Base-by-base conservation (phyloP, 2,329 filamentous ascomycete species). In the Diaporthe batatas region DNA sequence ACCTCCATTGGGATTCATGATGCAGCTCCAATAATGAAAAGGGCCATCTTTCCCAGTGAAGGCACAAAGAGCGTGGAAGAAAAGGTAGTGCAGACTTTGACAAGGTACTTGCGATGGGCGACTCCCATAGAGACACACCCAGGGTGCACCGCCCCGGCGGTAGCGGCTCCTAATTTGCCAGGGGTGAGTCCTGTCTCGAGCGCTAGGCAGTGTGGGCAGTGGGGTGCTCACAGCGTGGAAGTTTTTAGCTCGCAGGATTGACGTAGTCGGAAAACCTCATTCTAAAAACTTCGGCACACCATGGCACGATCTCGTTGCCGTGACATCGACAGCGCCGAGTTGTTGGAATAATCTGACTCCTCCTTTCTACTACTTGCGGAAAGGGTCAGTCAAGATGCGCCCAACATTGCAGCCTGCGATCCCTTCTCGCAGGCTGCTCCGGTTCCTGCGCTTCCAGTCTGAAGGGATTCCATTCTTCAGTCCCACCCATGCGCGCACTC, bases 391-490 rank as follows among this genome's bases (percentile, higher is more conserved):
- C 49, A 82, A 78, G 75, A 89, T 89, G 85, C 84, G 84, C 76
- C 81, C 83, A 74, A 79, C 81, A 75, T 77, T 86, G 77, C 83
- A 81, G 75, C 76, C 80, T 53, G 83, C 85, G 64, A 87, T 86
- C 68, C 89, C 89, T 34, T 90, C 88, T 68, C 82, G 82, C 76
- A 84, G 81, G 73, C 88, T 96, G 25, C 86, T 96, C 75, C 91
- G 91, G 76, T 96, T 94, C 81, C 86, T 96, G 75, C 91, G 90
- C 76, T 89, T 86, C 70, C 93, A 95, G 81, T 90, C 92, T 76
- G 88, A 93, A 77, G 85, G 85, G 70, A 79, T 88, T 58, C 85
- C 83, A 75, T 88, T 89, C 77, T 86, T 88, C 80, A 84, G 79
- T 70, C 79, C 83, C 70, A 85, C 83, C 77, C 79, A 80, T 72